Base-by-base conservation (phyloP, 345 rosid species). In the Carallia brachiata region DNA sequence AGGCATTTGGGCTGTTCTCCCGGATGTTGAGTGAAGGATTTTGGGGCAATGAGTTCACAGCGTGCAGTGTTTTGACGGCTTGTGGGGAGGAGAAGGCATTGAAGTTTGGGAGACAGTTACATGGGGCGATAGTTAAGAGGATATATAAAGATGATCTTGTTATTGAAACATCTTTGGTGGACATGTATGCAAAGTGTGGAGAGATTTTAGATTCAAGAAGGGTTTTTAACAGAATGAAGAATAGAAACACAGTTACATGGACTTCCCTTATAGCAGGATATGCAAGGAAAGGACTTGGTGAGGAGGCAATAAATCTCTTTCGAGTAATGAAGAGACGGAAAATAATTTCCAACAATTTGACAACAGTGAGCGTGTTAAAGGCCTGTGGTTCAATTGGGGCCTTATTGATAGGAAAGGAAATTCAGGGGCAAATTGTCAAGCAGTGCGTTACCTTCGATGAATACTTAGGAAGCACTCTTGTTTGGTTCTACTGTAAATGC, bases 151-250 rank as follows among this genome's bases (percentile, higher is more conserved):
- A 79, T 62, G 97, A 91, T 80, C 85, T 91, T 67, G 87, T 85
- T 16, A 70, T 86, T 2, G 92, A 86, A 63, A 87, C 89, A n/a
- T 85, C 92, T 28, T 71, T 93, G 57, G 88, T 91, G 73, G 94
- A 93, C 62, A 91, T 91, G 96, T 93, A 93, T 75, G 91, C 90
- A 3, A 93, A 91, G 67, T 89, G 96, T 44, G 92, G 96, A 70
- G 87, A 91, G 84, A 81, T 91, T 60, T 60, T 62, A 52, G 91
- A 87, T 75, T 85, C 92, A 47, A 81, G 89, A 57, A 71, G 74
- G 70, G 87, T 89, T 32, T 93, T 93, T 75, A 75, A 83, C 68
- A 75, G 81, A 40, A 93, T 89, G 95, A 80, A 79, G 31, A 76
- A 79, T 16, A 86, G 94, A 76, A 93, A 89, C 75, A 91, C 86